Percentiles rank a stretch among this genome's conserved stretches.
Conservation (phyloP, 129 eudicot genomes). For the Artemisia annua region DNA sequence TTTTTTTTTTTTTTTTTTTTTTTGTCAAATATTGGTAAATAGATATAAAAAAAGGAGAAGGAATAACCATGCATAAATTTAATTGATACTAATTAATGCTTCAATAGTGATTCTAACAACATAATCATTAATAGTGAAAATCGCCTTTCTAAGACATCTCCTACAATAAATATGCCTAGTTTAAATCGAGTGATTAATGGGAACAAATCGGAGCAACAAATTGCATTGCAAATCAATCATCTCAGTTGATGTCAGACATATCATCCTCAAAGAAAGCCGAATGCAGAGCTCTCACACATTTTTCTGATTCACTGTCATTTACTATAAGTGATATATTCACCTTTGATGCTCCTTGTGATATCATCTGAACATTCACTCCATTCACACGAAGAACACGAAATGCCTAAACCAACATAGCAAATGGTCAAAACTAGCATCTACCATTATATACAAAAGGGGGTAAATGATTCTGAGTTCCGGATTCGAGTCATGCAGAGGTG, state of each 20-base stretch:
- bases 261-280: conserved; percentile 74
- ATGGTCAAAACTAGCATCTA: not conserved
- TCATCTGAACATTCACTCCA: conserved; percentile 93
- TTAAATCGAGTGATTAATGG: not conserved
- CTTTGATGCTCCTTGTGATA: conserved; percentile 98
- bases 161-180: conserved; percentile 7
- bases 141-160: conserved; percentile 1
- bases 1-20: too few species aligned
- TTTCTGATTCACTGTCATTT: conserved; percentile 84
- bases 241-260: conserved; percentile 25
- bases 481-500: too few species aligned
- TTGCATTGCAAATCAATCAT: not conserved
- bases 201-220: conserved; percentile 5
- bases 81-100: not conserved
- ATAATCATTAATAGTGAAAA: not conserved
- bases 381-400: conserved; percentile 74
- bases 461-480: too few species aligned
- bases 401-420: conserved; percentile 48
- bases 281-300: conserved; percentile 84
- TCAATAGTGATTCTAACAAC: conserved; percentile 13
- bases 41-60: not conserved
- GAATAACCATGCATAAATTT: not conserved
- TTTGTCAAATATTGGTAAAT: too few species aligned
- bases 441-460: not conserved
- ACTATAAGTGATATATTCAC: conserved; percentile 92